Percentiles rank a stretch among this genome's conserved stretches.
phyloP scores from a whole-genome alignment of 1,284 basidiomycete species.

The Hortiboletus rubellus region DNA sequence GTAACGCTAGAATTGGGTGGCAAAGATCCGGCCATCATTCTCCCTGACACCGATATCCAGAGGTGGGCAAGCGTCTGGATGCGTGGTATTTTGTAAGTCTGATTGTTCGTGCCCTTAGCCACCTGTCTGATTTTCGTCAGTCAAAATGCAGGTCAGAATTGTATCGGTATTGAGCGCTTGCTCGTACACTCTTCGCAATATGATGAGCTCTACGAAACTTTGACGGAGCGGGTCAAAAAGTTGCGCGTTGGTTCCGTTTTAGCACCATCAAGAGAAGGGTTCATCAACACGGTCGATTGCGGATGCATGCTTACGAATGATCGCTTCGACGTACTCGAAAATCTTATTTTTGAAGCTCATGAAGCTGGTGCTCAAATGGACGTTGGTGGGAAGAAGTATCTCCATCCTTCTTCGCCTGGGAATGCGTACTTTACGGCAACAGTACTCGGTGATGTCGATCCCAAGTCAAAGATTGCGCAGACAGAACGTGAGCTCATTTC shows the following conservation, averaged over 20 bases:
- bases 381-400: slow-evolving; percentile 64
- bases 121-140: slow-evolving; percentile 39
- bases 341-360: slow-evolving; percentile 71
- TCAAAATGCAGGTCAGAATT: slow-evolving; percentile 94
- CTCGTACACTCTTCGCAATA: slow-evolving; percentile 81
- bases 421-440: slow-evolving; percentile 88
- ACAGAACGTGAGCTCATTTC: slow-evolving; percentile 62
- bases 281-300: slow-evolving; percentile 69
- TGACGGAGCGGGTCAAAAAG: slow-evolving; percentile 62
- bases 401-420: slow-evolving; percentile 64
- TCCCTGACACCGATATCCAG: slow-evolving; percentile 70
- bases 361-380: slow-evolving; percentile 69
- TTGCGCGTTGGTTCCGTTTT: slow-evolving; percentile 74
- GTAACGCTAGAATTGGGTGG: slow-evolving; percentile 90
- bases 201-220: slow-evolving; percentile 65
- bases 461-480: slow-evolving; percentile 74
- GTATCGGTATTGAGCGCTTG: slow-evolving; percentile 93
- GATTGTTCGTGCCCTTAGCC: not conserved
- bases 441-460: slow-evolving; percentile 79
- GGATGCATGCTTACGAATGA: slow-evolving; percentile 80
- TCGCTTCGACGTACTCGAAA: slow-evolving; percentile 70
- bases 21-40: slow-evolving; percentile 77
- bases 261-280: slow-evolving; percentile 61
- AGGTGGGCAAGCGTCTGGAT: slow-evolving; percentile 76
- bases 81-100: slow-evolving; percentile 85